Conservation (phyloP, 306 rosid species). For the barrel medic (Medicago truncatula) region DNA sequence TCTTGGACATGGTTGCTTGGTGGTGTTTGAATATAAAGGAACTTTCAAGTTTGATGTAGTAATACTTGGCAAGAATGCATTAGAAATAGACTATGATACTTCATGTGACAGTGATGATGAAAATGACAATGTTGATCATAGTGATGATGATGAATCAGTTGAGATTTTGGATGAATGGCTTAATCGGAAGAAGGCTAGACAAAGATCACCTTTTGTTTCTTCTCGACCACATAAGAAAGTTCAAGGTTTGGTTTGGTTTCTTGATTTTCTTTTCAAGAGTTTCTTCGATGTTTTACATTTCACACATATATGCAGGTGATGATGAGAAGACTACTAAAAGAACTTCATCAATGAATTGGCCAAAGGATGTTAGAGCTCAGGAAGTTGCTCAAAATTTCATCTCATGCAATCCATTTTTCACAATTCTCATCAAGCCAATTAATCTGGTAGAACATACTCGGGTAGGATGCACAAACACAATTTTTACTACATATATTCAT, state of each 20-base stretch:
- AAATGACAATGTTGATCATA: neutral
- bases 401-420: constrained; percentile 37
- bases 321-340: neutral
- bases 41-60: neutral
- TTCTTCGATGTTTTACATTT: neutral
- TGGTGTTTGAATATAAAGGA: neutral
- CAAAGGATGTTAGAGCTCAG: neutral
- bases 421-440: neutral
- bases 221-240: neutral
- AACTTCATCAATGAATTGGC: constrained; percentile 23
- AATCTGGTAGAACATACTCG: neutral
- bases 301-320: neutral
- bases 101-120: neutral
- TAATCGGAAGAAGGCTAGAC: neutral
- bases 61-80: neutral
- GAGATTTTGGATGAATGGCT: neutral
- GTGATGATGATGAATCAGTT: neutral
- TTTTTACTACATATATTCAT: neutral
- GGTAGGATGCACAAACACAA: constrained; percentile 6
- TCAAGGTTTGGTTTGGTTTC: neutral
- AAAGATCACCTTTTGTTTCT: neutral
- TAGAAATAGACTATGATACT: neutral
- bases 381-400: constrained; percentile 4
- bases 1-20: neutral
- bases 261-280: neutral